Percentiles rank a stretch among this genome's conserved stretches.
Evolutionary conservation across 1,284 basidiomycete genomes (phyloP).

Genomic region (Irpex sp.): DNA sequence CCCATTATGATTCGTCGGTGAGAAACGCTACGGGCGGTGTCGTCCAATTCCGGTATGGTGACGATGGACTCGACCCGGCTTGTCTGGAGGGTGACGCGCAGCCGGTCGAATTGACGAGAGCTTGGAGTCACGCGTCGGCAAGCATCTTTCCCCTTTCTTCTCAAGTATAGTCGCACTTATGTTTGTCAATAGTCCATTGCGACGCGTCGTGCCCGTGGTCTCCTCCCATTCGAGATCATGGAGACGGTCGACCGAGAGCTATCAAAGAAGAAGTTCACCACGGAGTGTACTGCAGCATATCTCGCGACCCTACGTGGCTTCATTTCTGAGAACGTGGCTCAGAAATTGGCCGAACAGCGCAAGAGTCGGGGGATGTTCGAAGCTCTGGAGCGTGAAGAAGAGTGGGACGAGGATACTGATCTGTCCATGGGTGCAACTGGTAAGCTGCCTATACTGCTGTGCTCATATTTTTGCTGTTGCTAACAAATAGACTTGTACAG

Average conservation of each 20-base stretch:
- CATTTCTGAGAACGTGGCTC: constrained; percentile 66
- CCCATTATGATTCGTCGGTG: constrained; percentile 97
- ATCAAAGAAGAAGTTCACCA: constrained; percentile 55
- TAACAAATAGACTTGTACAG: constrained; percentile 29
- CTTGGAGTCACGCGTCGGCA: constrained; percentile 88
- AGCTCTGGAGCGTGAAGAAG: constrained; percentile 70
- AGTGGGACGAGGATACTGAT: constrained; percentile 80
- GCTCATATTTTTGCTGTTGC: not conserved
- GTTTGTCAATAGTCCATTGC: constrained; percentile 52
- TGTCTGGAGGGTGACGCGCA: constrained; percentile 93
- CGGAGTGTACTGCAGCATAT: constrained; percentile 76
- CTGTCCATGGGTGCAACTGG: constrained; percentile 73
- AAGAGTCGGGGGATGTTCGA: constrained; percentile 83
- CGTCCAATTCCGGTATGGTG: constrained; percentile 98
- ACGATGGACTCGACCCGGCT: constrained; percentile 96
- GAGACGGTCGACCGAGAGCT: constrained; percentile 72
- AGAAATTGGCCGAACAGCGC: constrained; percentile 68
- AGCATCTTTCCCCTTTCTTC: constrained; percentile 23
- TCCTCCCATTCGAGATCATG: constrained; percentile 88
- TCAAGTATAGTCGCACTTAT: not conserved
- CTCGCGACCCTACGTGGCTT: constrained; percentile 76
- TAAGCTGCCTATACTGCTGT: constrained; percentile 27
- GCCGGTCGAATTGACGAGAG: constrained; percentile 86
- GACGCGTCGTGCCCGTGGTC: constrained; percentile 51
- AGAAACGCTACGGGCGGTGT: constrained; percentile 94